Evolutionary conservation across 225 moss, liverwort and hornwort species (phyloP).

Genomic region (Physcomitrellopsis africana): DNA sequence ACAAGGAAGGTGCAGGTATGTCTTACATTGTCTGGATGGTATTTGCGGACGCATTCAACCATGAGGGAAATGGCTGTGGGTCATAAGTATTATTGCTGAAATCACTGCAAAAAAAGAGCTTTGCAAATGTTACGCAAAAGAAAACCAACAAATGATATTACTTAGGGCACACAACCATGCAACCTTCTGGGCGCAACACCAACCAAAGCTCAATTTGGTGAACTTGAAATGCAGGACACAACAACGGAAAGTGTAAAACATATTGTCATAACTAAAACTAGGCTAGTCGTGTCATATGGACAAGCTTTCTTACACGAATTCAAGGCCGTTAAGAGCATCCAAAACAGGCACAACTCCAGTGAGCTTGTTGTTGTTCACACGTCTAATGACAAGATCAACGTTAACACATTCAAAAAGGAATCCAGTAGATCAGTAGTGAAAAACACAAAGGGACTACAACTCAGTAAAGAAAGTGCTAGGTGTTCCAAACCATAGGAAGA

Average conservation of each 20-base stretch:
- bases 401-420: background rate
- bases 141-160: background rate
- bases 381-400: constrained; percentile 43
- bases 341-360: constrained; percentile 58
- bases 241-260: background rate
- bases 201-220: no score
- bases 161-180: background rate
- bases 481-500: background rate
- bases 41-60: constrained; percentile 42
- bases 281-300: background rate
- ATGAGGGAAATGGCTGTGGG: constrained; percentile 51
- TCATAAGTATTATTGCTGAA: constrained; percentile 51
- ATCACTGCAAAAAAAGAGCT: constrained; percentile 45
- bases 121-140: background rate
- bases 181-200: no score
- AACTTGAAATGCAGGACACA: no score
- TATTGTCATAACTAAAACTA: background rate
- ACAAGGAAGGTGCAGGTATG: background rate
- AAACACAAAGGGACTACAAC: background rate
- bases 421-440: background rate
- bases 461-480: background rate
- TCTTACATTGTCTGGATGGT: constrained; percentile 46
- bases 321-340: constrained; percentile 41
- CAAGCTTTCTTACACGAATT: constrained; percentile 48
- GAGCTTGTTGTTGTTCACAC: constrained; percentile 48